phyloP scores from a whole-genome alignment of 768 basidiomycete species.

The Phaffia tasmanica region DNA sequence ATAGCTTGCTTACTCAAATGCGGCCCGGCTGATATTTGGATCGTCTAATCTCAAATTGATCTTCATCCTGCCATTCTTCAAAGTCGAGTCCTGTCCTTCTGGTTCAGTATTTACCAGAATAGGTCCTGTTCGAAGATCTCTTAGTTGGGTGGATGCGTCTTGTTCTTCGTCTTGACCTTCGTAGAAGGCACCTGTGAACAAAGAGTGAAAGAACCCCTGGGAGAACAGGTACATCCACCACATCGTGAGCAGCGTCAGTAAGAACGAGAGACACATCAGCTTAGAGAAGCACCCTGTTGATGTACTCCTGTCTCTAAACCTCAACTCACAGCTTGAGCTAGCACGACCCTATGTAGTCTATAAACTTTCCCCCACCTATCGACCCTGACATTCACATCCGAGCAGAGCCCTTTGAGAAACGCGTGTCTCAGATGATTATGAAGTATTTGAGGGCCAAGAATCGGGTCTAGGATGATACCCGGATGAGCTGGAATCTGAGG shows the following conservation, averaged over 20 bases:
- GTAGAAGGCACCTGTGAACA: slow-evolving; percentile 53
- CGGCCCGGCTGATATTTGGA: slow-evolving; percentile 75
- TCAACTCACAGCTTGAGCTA: slow-evolving; percentile 67
- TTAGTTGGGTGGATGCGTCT: slow-evolving; percentile 1
- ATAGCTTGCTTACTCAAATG: slow-evolving; percentile 67
- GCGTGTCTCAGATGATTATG: slow-evolving; percentile 1
- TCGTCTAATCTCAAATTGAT: slow-evolving; percentile 53
- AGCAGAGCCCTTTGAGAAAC: slow-evolving; percentile 45
- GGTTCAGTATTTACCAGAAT: background rate
- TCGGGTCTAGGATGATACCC: too few species aligned
- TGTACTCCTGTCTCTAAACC: slow-evolving; percentile 13
- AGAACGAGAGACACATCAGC: slow-evolving; percentile 20
- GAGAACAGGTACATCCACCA: slow-evolving; percentile 21
- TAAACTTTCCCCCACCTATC: slow-evolving; percentile 65
- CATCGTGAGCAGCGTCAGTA: slow-evolving; percentile 25
- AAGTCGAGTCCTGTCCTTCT: background rate
- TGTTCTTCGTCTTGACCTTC: slow-evolving; percentile 26
- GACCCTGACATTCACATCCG: slow-evolving; percentile 66
- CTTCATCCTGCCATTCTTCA: slow-evolving; percentile 29
- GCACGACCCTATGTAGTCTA: slow-evolving; percentile 68
- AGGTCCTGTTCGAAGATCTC: background rate
- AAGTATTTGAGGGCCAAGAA: background rate
- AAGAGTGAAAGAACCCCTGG: slow-evolving; percentile 74
- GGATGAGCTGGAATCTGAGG: too few species aligned
- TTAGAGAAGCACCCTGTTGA: slow-evolving; percentile 2